Base-by-base conservation (phyloP, 2,329 filamentous ascomycete species). In the Hypoxylon sp. region DNA sequence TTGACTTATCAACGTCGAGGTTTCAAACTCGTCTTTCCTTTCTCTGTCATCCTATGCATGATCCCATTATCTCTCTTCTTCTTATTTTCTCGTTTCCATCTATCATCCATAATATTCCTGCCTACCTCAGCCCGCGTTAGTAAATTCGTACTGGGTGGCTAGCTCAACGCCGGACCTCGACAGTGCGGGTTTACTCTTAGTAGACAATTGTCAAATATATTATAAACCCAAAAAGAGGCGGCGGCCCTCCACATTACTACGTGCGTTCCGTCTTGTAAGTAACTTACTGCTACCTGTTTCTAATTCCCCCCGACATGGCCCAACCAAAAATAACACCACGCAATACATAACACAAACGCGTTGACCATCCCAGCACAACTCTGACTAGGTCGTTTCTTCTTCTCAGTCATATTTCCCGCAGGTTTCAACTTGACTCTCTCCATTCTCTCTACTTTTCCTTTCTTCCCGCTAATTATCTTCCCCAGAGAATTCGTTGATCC, bases 1-100 rank as follows among this genome's bases (percentile, higher is more conserved):
- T 56, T 29, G 61, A 64, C 65, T 70, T 70, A 70, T 70, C 61
- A 46, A 65, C 44, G 48, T 58, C 32, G 42, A 69, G 52, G 67
- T 70, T 70, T 68, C 68, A 69, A 67, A 69, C 54, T 60, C 44
- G 27, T 57, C 53, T 58, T 37, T 37, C 29, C 39, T 31, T 53
- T 57, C 58, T 62, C 44, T 53, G 21, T 62, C 44, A 35, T 29
- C 44, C 42, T 21, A 6, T 15, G 19, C 44, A 27, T 47, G 31
- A 37, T 32, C 37, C n/a, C 15, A 59, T 42, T 59, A 37, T 51
- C n/a, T 6, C n/a, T 59, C 21, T 51, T 59, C 21, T 51, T 51
- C 17, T 39, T 59, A 31, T 24, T 50, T 13, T 44, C 46, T 19
- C 31, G n/a, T 50, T 29, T 19, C 48, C 19, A 29, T 17, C 32